phyloP scores from a whole-genome alignment of 768 basidiomycete species.

The Russula sp. region DNA sequence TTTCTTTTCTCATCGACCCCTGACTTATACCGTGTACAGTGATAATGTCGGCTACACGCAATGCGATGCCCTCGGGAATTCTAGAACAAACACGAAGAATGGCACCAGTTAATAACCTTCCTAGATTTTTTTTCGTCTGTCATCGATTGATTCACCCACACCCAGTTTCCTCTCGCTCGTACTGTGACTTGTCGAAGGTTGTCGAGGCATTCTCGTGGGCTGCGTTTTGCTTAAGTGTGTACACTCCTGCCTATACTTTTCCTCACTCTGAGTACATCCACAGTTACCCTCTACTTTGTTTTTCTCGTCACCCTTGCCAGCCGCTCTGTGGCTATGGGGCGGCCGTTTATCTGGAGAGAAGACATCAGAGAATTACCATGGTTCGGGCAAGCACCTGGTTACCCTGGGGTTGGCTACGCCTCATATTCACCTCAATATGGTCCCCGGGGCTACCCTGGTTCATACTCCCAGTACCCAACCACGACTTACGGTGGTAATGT shows the following conservation, averaged over 20 bases:
- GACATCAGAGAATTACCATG: conserved; percentile 19
- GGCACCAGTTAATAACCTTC: conserved; percentile 14
- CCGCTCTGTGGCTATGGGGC: conserved; percentile 16
- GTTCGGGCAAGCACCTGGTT: conserved; percentile 22
- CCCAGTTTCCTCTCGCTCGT: conserved; percentile 20
- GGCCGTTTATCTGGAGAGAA: conserved; percentile 20
- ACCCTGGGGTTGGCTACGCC: conserved; percentile 12
- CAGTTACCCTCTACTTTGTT: conserved; percentile 20
- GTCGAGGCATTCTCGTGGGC: conserved; percentile 22
- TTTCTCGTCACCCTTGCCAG: conserved; percentile 14
- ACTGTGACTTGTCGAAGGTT: conserved; percentile 21
- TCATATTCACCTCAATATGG: conserved; percentile 10
- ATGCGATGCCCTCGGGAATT: conserved; percentile 14
- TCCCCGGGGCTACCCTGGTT: neutral
- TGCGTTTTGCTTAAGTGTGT: conserved; percentile 15
- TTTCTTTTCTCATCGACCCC: neutral
- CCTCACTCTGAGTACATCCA: neutral
- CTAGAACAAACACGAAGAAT: conserved; percentile 14
- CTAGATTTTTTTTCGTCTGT: neutral
- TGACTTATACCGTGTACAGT: conserved; percentile 1
- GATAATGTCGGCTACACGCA: conserved; percentile 15
- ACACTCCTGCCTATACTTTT: neutral
- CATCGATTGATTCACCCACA: neutral
- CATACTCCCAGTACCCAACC: conserved; percentile 1
- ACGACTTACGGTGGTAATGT: conserved; percentile 7